Base-by-base conservation (phyloP, 2,329 filamentous ascomycete genomes). In the Apiospora rasikravindrae region DNA sequence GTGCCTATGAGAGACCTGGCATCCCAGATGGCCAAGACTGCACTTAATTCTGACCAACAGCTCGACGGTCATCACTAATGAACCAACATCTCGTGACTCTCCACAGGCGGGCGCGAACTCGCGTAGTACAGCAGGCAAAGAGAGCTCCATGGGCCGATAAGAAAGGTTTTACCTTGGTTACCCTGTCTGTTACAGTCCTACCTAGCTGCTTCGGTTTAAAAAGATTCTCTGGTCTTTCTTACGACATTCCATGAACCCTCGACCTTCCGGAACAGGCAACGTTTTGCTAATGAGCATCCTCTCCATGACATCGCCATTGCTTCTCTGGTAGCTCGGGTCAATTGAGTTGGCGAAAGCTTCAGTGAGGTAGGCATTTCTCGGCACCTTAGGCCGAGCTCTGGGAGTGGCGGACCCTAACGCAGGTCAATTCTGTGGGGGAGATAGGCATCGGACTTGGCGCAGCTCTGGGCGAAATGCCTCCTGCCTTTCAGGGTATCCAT, bases 311-410 rank as follows among this genome's bases (percentile, higher is more conserved):
- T 37, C 33, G 33, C 51, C 51, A 8, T 33, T 61, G 53, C 29
- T 61, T 22, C 26, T 7, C 37, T 57, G 51, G 51, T 37, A 61
- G 29, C 53, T 40, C 57, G 57, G 57, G 7, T 40, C 53, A 61
- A 61, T 64, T 64, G 57, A 61, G 33, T 64, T 64, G 57, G 57
- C 29, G 10, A 40, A 64, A 64, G 57, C 33, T 40, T 64, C 57
- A 4, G 24, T 57, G 26, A 57, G 51, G 57, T 64, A 64, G 22
- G 22, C 57, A 33, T 24, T 8, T 1, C 19, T 64, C 19, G 16
- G 57, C 57, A 64, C 22, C 19, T 1, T 2, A 40, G n/a, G 57
- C 57, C 57, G 57, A 64, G 57, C 57, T 24, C 33, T 40, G n/a
- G 57, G 57, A n/a, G 57, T 6, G n/a, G 4, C 33, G 2, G 0